A percentile compares a stretch with the other conserved stretches of the same genome.
Evolutionary conservation across 2,329 filamentous ascomycete species (phyloP).

Genomic region (Arthroderma sp.): DNA sequence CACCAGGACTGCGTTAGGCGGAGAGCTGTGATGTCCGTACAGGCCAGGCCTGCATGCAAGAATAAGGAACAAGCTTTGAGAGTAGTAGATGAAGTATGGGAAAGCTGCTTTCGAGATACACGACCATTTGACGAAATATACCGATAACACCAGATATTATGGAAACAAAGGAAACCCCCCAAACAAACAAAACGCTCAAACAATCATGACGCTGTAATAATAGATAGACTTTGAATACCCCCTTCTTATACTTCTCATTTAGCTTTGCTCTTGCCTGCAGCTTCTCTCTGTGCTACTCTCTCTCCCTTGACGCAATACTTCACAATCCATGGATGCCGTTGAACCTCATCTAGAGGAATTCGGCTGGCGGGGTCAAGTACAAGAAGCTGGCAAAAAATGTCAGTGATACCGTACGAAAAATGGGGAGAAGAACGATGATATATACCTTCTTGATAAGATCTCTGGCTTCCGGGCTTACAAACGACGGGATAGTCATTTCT

Average conservation of each 20-base stretch:
- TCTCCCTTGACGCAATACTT: slow-evolving; percentile 68
- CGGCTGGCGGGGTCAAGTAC: slow-evolving; percentile 90
- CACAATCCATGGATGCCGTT: slow-evolving; percentile 87
- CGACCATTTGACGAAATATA: slow-evolving; percentile 96
- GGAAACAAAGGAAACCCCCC: slow-evolving; percentile 2
- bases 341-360: slow-evolving; percentile 77
- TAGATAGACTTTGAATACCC: slow-evolving; percentile 7
- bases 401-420: background rate
- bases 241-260: background rate
- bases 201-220: slow-evolving; percentile 6
- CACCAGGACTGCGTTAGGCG: slow-evolving; percentile 83
- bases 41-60: slow-evolving; percentile 65
- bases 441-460: slow-evolving; percentile 80
- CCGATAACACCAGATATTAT: slow-evolving; percentile 35
- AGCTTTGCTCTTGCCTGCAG: slow-evolving; percentile 21
- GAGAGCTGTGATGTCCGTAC: slow-evolving; percentile 68
- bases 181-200: background rate
- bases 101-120: slow-evolving; percentile 89
- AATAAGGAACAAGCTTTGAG: slow-evolving; percentile 76
- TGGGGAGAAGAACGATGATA: background rate
- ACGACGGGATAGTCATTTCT: slow-evolving; percentile 85
- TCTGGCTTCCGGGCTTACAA: slow-evolving; percentile 77
- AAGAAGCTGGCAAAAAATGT: slow-evolving; percentile 49
- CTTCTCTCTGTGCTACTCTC: slow-evolving; percentile 33
- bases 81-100: slow-evolving; percentile 96